A percentile compares a stretch with the other conserved stretches of the same genome.
Evolutionary conservation across 176 grass and related monocot species (phyloP).

Genomic region (Phoenix dactylifera): DNA sequence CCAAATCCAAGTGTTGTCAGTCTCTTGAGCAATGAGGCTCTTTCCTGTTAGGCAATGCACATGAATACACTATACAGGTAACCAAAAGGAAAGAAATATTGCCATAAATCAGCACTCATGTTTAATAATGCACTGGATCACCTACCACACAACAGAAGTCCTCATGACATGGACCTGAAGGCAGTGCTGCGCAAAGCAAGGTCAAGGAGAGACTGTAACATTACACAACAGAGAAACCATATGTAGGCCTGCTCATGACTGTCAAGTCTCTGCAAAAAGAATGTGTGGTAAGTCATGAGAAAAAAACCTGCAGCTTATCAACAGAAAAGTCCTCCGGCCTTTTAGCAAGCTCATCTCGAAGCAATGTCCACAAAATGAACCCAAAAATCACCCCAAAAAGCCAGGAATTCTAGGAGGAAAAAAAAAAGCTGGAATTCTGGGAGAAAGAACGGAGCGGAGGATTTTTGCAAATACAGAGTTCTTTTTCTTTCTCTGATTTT

Average conservation of each 20-base stretch:
- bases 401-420: neutral
- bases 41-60: slow-evolving; percentile 56
- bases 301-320: slow-evolving; percentile 83
- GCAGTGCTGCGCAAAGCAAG: slow-evolving; percentile 84
- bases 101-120: neutral
- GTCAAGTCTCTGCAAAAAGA: neutral
- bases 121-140: slow-evolving; percentile 16
- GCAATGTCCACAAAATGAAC: slow-evolving; percentile 99
- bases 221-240: slow-evolving; percentile 22
- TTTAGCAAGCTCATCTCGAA: slow-evolving; percentile 79
- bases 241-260: slow-evolving; percentile 9
- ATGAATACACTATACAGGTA: slow-evolving; percentile 9
- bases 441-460: too few species aligned
- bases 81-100: slow-evolving; percentile 5
- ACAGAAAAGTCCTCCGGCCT: slow-evolving; percentile 82
- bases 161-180: slow-evolving; percentile 88
- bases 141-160: slow-evolving; percentile 89
- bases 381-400: slow-evolving; percentile 88
- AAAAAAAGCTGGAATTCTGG: too few species aligned
- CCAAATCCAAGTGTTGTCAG: slow-evolving; percentile 64
- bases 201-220: slow-evolving; percentile 79
- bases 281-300: neutral
- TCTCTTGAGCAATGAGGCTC: slow-evolving; percentile 72
- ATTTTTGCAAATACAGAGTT: too few species aligned
- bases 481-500: too few species aligned